Conservation (phyloP, 208 protist genomes). For the Dictyostelium gargantuum region DNA sequence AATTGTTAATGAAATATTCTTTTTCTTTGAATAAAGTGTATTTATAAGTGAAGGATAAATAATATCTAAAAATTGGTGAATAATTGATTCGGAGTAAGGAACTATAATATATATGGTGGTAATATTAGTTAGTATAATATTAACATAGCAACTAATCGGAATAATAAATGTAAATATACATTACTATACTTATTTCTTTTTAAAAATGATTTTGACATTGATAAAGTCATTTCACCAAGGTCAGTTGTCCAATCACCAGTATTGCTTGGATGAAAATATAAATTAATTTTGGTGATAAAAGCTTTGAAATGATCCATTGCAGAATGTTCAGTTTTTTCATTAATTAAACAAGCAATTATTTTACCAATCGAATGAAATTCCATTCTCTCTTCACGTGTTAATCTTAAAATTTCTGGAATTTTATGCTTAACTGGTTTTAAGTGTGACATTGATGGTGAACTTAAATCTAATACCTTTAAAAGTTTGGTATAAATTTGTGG, state of each 20-base stretch:
- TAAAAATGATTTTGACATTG: neutral
- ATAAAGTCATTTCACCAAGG: neutral
- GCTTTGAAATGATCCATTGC: neutral
- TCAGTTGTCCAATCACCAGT: constrained; percentile 1
- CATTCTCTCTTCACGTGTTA: neutral
- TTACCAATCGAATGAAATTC: neutral
- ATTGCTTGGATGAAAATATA: constrained; percentile 51
- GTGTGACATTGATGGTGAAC: neutral
- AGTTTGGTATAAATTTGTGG: neutral
- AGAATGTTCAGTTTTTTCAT: neutral
- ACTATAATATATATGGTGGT: too few species aligned
- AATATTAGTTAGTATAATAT: too few species aligned
- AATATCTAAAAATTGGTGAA: constrained; percentile 4
- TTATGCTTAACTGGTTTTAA: neutral
- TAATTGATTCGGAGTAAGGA: neutral
- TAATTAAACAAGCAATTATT: neutral
- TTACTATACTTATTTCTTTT: constrained; percentile 16
- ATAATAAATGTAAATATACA: too few species aligned
- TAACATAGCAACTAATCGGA: too few species aligned
- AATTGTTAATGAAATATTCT: constrained; percentile 8
- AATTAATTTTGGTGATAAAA: neutral
- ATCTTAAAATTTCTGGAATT: neutral
- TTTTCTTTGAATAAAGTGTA: constrained; percentile 46
- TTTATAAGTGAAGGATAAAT: neutral
- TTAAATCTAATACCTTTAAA: neutral